Conservation (phyloP, 495 filamentous ascomycete genomes). For the Lasiosphaeris hirsuta region DNA sequence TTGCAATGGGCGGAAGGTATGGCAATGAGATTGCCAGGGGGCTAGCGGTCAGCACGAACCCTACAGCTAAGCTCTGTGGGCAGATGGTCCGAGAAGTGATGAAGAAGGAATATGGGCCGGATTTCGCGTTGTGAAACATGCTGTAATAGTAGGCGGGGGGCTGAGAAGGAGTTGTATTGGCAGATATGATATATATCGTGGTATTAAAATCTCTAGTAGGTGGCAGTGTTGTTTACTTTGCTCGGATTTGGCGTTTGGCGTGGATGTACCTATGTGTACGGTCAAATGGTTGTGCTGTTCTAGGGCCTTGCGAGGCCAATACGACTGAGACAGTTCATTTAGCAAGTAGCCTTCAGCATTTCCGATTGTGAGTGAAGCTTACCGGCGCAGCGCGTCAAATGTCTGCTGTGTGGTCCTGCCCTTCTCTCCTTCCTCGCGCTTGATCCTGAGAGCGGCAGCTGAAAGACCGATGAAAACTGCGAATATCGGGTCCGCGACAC, state of each 20-base stretch:
- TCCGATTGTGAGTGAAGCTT: slow-evolving; percentile 11
- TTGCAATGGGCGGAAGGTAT: slow-evolving; percentile 70
- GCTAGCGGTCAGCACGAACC: slow-evolving; percentile 77
- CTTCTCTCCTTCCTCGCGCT: slow-evolving; percentile 76
- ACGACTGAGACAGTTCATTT: slow-evolving; percentile 16
- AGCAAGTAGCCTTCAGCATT: no score
- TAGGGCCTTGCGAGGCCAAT: slow-evolving; percentile 23
- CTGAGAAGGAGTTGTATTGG: not conserved
- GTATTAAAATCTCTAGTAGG: no score
- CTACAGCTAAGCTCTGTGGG: slow-evolving; percentile 84
- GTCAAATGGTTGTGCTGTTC: not conserved
- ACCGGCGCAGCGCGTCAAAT: slow-evolving; percentile 47
- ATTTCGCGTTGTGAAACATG: slow-evolving; percentile 26
- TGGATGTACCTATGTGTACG: not conserved
- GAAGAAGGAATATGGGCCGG: slow-evolving; percentile 63
- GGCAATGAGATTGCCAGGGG: slow-evolving; percentile 75
- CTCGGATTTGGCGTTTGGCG: not conserved
- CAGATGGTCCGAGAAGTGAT: slow-evolving; percentile 83
- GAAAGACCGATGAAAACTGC: slow-evolving; percentile 71
- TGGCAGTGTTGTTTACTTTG: no score
- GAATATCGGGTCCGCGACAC: slow-evolving; percentile 80
- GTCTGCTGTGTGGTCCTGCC: slow-evolving; percentile 54
- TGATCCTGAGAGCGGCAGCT: slow-evolving; percentile 66
- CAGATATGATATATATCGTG: not conserved
- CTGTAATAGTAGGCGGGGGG: not conserved